Conservation (phyloP, 2,329 filamentous ascomycete genomes). For the Coniochaeta pulveracea region DNA sequence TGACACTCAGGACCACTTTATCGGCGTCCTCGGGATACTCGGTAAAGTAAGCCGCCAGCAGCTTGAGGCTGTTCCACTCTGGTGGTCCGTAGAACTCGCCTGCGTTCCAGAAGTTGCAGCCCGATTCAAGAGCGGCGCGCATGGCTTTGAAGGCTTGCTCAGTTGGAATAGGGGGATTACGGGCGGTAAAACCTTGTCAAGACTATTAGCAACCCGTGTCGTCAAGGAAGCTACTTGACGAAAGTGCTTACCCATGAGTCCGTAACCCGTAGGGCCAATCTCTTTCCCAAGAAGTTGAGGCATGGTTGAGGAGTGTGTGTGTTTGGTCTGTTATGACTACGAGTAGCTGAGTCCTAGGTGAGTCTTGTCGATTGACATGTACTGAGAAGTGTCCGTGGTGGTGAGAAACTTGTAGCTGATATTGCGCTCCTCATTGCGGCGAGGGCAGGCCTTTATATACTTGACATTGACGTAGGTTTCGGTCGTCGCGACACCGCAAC, state of each 20-base stretch:
- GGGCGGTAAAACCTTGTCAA: constrained; percentile 3
- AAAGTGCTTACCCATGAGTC: constrained; percentile 34
- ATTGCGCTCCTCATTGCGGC: too few relatives aligned
- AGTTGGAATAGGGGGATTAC: constrained; percentile 11
- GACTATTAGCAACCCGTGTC: too few relatives aligned
- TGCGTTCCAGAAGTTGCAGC: constrained; percentile 13
- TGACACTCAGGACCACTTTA: constrained; percentile 41
- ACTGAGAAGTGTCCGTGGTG: too few relatives aligned
- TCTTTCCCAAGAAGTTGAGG: constrained; percentile 19
- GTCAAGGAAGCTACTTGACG: too few relatives aligned
- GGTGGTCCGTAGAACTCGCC: constrained; percentile 36
- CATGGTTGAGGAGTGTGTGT: constrained; percentile 4
- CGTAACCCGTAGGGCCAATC: constrained; percentile 37
- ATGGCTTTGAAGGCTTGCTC: constrained; percentile 31
- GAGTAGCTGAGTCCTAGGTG: too few relatives aligned
- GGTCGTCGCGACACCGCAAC: too few relatives aligned
- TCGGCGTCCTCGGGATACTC: constrained; percentile 40
- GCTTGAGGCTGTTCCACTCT: constrained; percentile 34
- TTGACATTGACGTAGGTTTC: too few relatives aligned
- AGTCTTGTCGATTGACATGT: too few relatives aligned
- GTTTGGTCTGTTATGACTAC: too few relatives aligned
- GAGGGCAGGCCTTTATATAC: too few relatives aligned
- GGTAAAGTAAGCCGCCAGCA: constrained; percentile 40
- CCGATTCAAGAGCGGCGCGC: constrained; percentile 24
- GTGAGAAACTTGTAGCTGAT: too few relatives aligned